Evolutionary conservation across 2,329 filamentous ascomycete species (phyloP).

Genomic region (Microdochium trichocladiopsis): DNA sequence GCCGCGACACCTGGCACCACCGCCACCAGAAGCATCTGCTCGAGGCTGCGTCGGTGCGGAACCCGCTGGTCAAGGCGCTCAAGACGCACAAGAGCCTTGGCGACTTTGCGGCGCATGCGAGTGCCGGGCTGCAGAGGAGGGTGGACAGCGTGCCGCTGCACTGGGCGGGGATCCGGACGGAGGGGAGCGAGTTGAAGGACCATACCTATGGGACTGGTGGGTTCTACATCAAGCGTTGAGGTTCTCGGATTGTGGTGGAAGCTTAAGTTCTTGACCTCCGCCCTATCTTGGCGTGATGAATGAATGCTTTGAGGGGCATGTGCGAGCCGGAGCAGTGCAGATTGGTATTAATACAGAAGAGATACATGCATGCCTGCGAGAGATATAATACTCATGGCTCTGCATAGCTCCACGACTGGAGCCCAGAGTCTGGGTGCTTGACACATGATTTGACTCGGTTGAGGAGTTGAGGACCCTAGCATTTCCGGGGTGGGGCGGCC

Average conservation of each 20-base stretch:
- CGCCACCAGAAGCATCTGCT: slow-evolving; percentile 5
- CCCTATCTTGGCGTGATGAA: too few relatives aligned
- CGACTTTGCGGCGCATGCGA: slow-evolving; percentile 39
- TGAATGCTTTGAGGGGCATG: too few relatives aligned
- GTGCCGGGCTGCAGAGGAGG: slow-evolving; percentile 42
- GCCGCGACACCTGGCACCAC: slow-evolving; percentile 36
- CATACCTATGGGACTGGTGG: slow-evolving; percentile 40
- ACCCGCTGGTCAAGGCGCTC: slow-evolving; percentile 27
- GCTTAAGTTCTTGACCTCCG: too few relatives aligned
- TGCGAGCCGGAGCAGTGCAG: too few relatives aligned
- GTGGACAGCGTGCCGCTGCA: slow-evolving; percentile 54
- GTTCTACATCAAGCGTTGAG: slow-evolving; percentile 34
- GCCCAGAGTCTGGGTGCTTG: too few relatives aligned
- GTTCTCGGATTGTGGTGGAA: not conserved
- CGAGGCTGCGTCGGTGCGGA: slow-evolving; percentile 18
- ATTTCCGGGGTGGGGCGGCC: too few relatives aligned
- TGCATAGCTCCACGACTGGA: too few relatives aligned
- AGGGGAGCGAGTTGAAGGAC: slow-evolving; percentile 38
- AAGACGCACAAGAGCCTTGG: slow-evolving; percentile 30
- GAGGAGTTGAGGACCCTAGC: too few relatives aligned
- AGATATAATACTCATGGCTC: too few relatives aligned
- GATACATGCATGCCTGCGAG: too few relatives aligned
- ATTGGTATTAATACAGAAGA: too few relatives aligned
- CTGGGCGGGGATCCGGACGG: slow-evolving; percentile 48
- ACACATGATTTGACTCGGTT: too few relatives aligned